Conservation (phyloP, 1,284 basidiomycete genomes). For the Leccinum pachyderme region DNA sequence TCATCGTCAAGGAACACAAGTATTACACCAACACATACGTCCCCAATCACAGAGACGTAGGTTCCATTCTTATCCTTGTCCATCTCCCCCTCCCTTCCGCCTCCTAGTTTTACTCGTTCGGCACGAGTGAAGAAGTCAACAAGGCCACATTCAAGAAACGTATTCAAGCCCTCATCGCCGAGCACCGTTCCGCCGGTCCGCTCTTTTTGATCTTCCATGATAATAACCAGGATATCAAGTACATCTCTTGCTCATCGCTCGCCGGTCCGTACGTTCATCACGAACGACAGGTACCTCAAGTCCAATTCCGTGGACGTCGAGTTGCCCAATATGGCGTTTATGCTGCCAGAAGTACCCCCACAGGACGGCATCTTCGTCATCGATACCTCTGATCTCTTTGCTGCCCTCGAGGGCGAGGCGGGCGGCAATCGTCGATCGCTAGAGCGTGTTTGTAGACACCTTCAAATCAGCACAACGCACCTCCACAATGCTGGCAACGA, state of each 20-base stretch:
- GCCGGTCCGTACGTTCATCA: not conserved
- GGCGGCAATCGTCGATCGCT: conserved; percentile 52
- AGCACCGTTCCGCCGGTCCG: conserved; percentile 48
- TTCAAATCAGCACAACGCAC: conserved; percentile 53
- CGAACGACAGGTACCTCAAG: conserved; percentile 48
- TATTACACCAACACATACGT: conserved; percentile 64
- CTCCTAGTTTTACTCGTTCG: conserved; percentile 64
- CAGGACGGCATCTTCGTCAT: conserved; percentile 58
- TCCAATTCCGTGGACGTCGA: conserved; percentile 48
- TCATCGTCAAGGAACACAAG: conserved; percentile 63
- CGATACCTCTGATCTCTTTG: conserved; percentile 73
- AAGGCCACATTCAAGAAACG: conserved; percentile 50
- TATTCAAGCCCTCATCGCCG: conserved; percentile 49
- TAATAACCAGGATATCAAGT: conserved; percentile 71
- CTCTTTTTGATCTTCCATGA: conserved; percentile 84
- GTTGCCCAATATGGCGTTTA: conserved; percentile 49
- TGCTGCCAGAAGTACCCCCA: conserved; percentile 55
- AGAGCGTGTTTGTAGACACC: conserved; percentile 55
- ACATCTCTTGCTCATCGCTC: conserved; percentile 16
- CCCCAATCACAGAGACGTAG: conserved; percentile 57
- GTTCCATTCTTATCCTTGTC: conserved; percentile 11
- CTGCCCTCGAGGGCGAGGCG: conserved; percentile 61
- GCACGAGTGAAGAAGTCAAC: conserved; percentile 53
- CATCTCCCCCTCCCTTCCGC: not conserved
- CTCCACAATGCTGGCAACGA: conserved; percentile 87